Evolutionary conservation across 352 stramenopile species (phyloP), one percentile per base, ranked within the genome.

Genomic region (Pythium dissotocum): DNA sequence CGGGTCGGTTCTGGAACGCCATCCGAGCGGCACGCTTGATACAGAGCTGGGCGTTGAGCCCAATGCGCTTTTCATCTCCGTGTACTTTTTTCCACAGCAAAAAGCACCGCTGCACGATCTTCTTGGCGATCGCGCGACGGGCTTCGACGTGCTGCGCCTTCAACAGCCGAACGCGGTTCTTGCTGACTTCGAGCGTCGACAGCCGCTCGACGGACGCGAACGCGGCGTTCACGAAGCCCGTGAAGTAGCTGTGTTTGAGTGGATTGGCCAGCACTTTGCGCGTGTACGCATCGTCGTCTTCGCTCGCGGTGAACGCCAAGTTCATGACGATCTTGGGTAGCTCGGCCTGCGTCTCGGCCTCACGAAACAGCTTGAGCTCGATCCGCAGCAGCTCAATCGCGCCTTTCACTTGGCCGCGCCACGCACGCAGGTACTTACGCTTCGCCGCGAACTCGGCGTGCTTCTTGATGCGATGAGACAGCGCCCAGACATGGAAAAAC

Each of bases 31-130:
- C 86, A 0, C 83, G 83, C 54, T 90, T 91, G 35, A 94, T 75
- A 63, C 82, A 92, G 13, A 94, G 76, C 55, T 92, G 79, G 10
- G 86, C 83, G 33, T 92, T 87, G 3, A 92, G 65, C 0, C 66
- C 78, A 0, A 87, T 73, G 12, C 86, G 82, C 12, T 81, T 77
- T 5, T 77, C 69, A 0, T 73, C 61, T 28, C 74, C 56, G 54
- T 91, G 82, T 2, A 82, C 76, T 7, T 67, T 66, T 56, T 91
- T 88, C 86, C 83, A 94, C 8, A 78, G 48, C 10, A 85, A 51
- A 30, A 94, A 94, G 16, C 79, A 72, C 2, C 77, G 82, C 64
- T 94, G 86, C 2, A 84, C 83, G 38, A 92, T 79, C 63, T 89
- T 87, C 58, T 87, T 88, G 32, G 76, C 76, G 7, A 94, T 69